Percentiles rank a stretch among this genome's conserved stretches.
Conservation (phyloP, 768 basidiomycete species). For the Pleurotus sapidus region DNA sequence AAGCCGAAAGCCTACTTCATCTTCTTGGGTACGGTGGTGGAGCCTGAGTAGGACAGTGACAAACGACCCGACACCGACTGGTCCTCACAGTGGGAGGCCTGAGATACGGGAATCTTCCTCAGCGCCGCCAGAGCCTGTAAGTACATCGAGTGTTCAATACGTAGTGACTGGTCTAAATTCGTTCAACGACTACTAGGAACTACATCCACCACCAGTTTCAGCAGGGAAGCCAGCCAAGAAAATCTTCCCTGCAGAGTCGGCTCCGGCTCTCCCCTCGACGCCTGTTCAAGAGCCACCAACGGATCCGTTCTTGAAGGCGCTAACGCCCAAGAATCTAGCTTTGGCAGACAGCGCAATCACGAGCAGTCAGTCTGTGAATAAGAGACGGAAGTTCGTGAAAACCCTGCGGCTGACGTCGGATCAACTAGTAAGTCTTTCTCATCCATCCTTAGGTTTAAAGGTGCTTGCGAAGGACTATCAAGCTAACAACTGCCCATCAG, state of each 20-base stretch:
- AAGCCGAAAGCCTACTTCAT: slow-evolving; percentile 44
- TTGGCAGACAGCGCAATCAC: slow-evolving; percentile 10
- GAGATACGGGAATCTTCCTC: slow-evolving; percentile 22
- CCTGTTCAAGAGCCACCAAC: slow-evolving; percentile 33
- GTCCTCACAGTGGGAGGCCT: slow-evolving; percentile 7
- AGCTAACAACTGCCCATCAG: slow-evolving; percentile 32
- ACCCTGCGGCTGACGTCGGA: slow-evolving; percentile 91
- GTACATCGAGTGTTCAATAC: neutral
- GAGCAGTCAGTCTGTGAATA: neutral
- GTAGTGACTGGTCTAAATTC: neutral
- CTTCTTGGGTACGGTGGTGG: slow-evolving; percentile 89
- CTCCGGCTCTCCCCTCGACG: slow-evolving; percentile 44
- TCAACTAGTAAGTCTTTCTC: slow-evolving; percentile 64
- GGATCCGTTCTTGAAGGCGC: slow-evolving; percentile 8
- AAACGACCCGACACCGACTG: slow-evolving; percentile 16
- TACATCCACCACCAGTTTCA: slow-evolving; percentile 1
- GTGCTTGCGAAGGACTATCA: neutral
- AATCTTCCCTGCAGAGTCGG: slow-evolving; percentile 27
- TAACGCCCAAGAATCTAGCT: neutral
- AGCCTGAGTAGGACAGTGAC: slow-evolving; percentile 50
- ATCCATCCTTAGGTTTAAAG: neutral
- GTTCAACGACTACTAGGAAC: neutral
- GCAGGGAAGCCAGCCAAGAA: slow-evolving; percentile 9
- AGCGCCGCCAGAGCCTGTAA: slow-evolving; percentile 20
- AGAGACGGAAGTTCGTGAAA: slow-evolving; percentile 76